Conservation (phyloP, 257 asterid genomes). For the Solanum raphanifolium region DNA sequence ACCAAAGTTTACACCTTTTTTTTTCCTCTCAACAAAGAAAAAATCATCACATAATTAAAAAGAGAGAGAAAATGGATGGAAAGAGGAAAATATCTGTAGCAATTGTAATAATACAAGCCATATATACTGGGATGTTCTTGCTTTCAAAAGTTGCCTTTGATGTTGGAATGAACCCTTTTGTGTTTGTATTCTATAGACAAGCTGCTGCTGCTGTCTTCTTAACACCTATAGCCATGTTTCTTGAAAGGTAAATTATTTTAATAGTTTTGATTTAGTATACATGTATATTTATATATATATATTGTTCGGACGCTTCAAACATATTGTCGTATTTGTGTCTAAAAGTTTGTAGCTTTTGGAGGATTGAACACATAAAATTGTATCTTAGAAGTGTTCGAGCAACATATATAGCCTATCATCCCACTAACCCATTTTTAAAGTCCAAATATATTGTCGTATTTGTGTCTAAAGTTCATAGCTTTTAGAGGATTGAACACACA, state of each 20-base stretch:
- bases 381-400: not conserved
- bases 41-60: too few relatives aligned
- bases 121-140: conserved; percentile 72
- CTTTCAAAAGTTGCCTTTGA: conserved; percentile 73
- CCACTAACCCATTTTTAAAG: not conserved
- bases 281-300: not conserved
- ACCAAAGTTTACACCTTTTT: not conserved
- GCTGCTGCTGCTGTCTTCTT: conserved; percentile 70
- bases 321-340: not conserved
- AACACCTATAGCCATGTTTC: conserved; percentile 50
- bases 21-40: not conserved
- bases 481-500: not conserved
- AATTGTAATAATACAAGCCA: conserved; percentile 33
- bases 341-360: not conserved
- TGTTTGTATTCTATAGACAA: conserved; percentile 80
- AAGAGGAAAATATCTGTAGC: conserved; percentile 25
- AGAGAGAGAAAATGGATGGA: conserved; percentile 17
- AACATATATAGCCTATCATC: not conserved
- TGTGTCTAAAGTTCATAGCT: not conserved
- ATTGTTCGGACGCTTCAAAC: not conserved
- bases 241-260: conserved; percentile 33
- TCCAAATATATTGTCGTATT: not conserved
- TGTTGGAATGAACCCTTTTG: conserved; percentile 73
- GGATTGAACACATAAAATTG: not conserved
- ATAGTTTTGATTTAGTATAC: not conserved